Evolutionary conservation across 257 asterid species (phyloP).

Genomic region (Catharanthus roseus): DNA sequence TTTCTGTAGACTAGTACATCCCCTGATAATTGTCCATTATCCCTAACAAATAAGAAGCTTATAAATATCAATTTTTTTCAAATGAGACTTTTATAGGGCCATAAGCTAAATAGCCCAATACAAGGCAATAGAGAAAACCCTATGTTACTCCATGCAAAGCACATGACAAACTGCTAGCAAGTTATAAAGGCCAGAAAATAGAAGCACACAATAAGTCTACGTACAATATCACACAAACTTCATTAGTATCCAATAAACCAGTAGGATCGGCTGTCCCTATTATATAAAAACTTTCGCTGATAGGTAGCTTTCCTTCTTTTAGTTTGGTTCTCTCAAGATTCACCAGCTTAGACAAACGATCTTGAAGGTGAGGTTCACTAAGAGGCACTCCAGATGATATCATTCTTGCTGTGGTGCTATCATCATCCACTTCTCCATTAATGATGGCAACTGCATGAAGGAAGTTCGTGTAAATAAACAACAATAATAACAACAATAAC

Average conservation of each 20-base stretch:
- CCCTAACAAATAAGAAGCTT: slow-evolving; percentile 36
- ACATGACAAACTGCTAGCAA: not conserved
- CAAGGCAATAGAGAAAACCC: not conserved
- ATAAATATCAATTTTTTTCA: not conserved
- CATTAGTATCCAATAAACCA: slow-evolving; percentile 41
- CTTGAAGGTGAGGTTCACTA: slow-evolving; percentile 62
- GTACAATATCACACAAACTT: slow-evolving; percentile 86
- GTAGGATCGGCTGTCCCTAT: slow-evolving; percentile 96
- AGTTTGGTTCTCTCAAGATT: slow-evolving; percentile 36
- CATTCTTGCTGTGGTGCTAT: slow-evolving; percentile 55
- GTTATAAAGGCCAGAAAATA: not conserved
- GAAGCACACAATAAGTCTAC: slow-evolving; percentile 20
- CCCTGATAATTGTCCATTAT: slow-evolving; percentile 71
- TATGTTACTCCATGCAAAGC: not conserved
- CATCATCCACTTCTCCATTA: slow-evolving; percentile 42
- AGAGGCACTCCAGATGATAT: slow-evolving; percentile 65
- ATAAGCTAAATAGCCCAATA: not conserved
- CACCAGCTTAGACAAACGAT: slow-evolving; percentile 42
- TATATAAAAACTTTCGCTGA: slow-evolving; percentile 68
- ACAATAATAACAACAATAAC: too few relatives aligned
- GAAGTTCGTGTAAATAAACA: slow-evolving; percentile 4
- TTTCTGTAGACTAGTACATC: slow-evolving; percentile 74
- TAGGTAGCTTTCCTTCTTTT: slow-evolving; percentile 56
- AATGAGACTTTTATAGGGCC: not conserved
- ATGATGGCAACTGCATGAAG: slow-evolving; percentile 57